Base-by-base conservation (phyloP, 306 rosid genomes). In the Glycine latifolia region DNA sequence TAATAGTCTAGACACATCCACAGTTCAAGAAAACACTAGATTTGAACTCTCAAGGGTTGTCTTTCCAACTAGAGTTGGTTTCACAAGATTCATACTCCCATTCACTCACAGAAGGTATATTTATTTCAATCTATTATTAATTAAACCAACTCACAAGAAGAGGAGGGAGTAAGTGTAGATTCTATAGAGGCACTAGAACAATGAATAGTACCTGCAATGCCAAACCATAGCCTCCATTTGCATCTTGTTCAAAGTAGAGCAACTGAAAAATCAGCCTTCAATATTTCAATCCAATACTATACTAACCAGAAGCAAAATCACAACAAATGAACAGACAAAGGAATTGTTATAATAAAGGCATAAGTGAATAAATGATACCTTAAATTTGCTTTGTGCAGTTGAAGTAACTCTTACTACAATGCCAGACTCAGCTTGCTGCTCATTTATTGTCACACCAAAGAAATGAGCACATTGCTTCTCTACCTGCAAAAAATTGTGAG, bases 381-480 rank as follows among this genome's bases (percentile, higher is more conserved):
- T 96, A 85, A 96, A 96, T 87, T 96, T 96, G 90, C 99, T 96
- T 84, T 91, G 99, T 56, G 99, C 88, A 46, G 87, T 81, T 74
- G 99, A 96, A 85, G 93, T 91, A 82, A 90, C 99, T 87, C 99
- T 89, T 33, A 96, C 75, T 33, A 89, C 98, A 89, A 96, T 80
- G 72, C 99, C 99, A 10, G 94, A 76, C 76, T 92, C 91, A 10
- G 97, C 97, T 88, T 96, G 99, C 80, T 93, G 91, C 78, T 93
- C 99, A 76, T 63, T 92, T 82, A 96, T 91, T 49, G 97, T 93
- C 53, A 93, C 98, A 55, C 99, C 91, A 87, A 93, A 96, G 87
- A 96, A 96, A 83, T 96, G 99, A 50, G 99, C 99, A 58, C 87
- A 89, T 87, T 96, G 99, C 84, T 96, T 96, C 62, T 96, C 97